Base-by-base conservation (phyloP, 345 rosid species). In the Hibiscus syriacus region DNA sequence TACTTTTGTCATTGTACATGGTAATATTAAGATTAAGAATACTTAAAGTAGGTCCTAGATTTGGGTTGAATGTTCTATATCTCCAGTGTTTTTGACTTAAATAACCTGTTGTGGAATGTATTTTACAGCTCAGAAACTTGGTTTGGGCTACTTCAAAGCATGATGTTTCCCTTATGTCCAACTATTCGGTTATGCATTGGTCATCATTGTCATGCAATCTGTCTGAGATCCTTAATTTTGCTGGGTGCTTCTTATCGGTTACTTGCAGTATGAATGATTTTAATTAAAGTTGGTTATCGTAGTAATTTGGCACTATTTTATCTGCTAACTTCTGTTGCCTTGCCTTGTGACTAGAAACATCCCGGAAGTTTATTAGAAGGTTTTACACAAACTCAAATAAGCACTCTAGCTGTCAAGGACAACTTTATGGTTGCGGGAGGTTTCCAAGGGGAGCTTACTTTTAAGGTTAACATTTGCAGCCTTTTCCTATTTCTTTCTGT, bases 91-190 rank as follows among this genome's bases (percentile, higher is more conserved):
- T 13, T 20, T 38, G 65, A 60, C 66, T 38, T 38, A 59, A 59
- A 9, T 59, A 60, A 38, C 49, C 5, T 38, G 29, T 60, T 38
- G 48, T 19, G 29, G n/a, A 60, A 58, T 5, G 26, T 58, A 17
- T 71, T 46, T 41, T 71, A 69, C 82, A 86, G 91, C 77, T 87
- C 45, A 81, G 92, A 74, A 87, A 87, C 77, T 79, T 87, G 83
- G 86, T 87, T 26, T 87, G 92, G 92, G 86, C 92, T 56, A 85
- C 89, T 34, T 77, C 92, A 16, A 87, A 87, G 72, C 92, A 87
- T 56, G 89, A 87, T 74, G 86, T 85, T 0, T 87, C 83, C 57
- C 83, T 83, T 66, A 77, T 87, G 85, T 87, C 89, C 30, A 75
- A 83, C 57, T 87, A 72, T 67, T 80, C 83, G 23, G 79, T 87